Percentiles rank a stretch among this genome's conserved stretches.
Evolutionary conservation across 208 protist genomes (phyloP).

Genomic region (Entamoeba histolytica): DNA sequence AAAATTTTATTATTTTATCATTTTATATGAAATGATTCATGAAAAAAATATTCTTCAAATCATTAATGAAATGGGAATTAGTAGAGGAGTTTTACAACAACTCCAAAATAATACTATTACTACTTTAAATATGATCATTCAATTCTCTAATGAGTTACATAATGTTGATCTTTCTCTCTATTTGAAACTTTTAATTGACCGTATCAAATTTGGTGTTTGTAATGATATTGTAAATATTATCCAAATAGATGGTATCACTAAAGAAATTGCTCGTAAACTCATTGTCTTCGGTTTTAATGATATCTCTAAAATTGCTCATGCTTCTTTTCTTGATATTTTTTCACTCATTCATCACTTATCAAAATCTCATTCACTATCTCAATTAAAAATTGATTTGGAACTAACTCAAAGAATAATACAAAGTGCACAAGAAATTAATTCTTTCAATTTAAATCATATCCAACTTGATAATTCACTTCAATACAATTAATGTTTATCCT

Average conservation of each 20-base stretch:
- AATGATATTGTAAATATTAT: not conserved
- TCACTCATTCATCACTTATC: not conserved
- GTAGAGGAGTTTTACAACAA: not conserved
- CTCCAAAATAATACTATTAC: not conserved
- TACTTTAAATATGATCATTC: not conserved
- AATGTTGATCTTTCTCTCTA: not conserved
- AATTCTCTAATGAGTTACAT: not conserved
- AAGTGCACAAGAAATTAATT: no score
- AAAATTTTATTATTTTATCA: not conserved
- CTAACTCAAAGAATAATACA: no score
- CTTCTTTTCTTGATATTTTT: no score
- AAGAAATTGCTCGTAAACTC: not conserved
- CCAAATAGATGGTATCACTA: not conserved
- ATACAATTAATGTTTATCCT: no score
- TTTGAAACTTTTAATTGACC: not conserved
- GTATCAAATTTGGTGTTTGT: not conserved
- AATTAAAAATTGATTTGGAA: not conserved
- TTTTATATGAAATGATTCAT: not conserved
- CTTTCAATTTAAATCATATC: no score
- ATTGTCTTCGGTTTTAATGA: no score
- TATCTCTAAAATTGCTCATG: no score
- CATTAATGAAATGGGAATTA: not conserved
- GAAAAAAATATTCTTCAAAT: not conserved
- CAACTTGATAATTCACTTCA: no score
- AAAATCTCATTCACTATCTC: not conserved